phyloP scores from a whole-genome alignment of 176 grass and related monocot species.

The Oryza rufipogon region DNA sequence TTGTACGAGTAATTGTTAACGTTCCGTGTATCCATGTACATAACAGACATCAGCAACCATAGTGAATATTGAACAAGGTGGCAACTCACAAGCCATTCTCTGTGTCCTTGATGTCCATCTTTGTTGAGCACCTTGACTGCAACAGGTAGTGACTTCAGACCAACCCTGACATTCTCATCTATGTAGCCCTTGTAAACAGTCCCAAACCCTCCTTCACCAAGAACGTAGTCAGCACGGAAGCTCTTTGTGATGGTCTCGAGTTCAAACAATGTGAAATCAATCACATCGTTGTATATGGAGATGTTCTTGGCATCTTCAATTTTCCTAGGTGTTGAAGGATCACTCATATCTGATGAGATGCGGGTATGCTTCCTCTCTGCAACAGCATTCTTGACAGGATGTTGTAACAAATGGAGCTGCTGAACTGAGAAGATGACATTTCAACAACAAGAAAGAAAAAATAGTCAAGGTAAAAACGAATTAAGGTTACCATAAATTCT shows the following conservation, averaged over 20 bases:
- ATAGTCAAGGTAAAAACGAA: slow-evolving; percentile 3
- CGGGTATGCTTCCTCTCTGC: slow-evolving; percentile 65
- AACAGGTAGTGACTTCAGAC: slow-evolving; percentile 91
- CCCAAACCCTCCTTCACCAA: slow-evolving; percentile 97
- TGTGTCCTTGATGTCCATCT: slow-evolving; percentile 95
- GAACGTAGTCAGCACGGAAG: slow-evolving; percentile 91
- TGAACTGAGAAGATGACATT: slow-evolving; percentile 67
- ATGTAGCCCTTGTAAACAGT: slow-evolving; percentile 99
- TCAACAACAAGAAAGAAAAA: slow-evolving; percentile 17
- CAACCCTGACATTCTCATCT: slow-evolving; percentile 98
- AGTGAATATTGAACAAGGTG: slow-evolving; percentile 39
- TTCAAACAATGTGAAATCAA: slow-evolving; percentile 91
- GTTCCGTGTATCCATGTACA: slow-evolving; percentile 12
- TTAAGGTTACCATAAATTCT: background rate
- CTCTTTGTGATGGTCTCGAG: slow-evolving; percentile 98
- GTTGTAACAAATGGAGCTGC: slow-evolving; percentile 89
- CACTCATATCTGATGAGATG: slow-evolving; percentile 75
- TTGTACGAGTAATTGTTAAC: background rate
- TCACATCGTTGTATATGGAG: slow-evolving; percentile 95
- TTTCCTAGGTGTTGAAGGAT: slow-evolving; percentile 74
- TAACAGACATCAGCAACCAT: background rate
- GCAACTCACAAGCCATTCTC: slow-evolving; percentile 98
- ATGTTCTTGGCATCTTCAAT: slow-evolving; percentile 93
- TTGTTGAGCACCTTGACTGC: slow-evolving; percentile 99
- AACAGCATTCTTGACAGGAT: slow-evolving; percentile 61